phyloP scores from a whole-genome alignment of 148 eudicot genomes.

The Rhododendron molle region DNA sequence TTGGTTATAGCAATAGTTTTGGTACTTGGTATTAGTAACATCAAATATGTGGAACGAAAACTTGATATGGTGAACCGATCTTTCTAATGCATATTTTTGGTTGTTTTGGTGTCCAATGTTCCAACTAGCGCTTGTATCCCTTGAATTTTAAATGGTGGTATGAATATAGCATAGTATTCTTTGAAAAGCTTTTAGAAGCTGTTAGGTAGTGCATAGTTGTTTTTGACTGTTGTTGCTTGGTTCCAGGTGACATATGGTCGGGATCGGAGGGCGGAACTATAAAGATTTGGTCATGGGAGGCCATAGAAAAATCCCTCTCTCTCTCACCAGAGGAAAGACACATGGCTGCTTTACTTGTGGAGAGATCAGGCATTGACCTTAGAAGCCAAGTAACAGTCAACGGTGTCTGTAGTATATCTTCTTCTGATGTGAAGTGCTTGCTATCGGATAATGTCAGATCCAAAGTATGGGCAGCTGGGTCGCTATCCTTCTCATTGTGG shows the following conservation, averaged over 20 bases:
- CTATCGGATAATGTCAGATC: slow-evolving; percentile 61
- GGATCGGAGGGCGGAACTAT: slow-evolving; percentile 83
- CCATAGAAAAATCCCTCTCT: slow-evolving; percentile 79
- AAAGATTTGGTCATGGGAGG: slow-evolving; percentile 91
- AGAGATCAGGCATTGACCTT: slow-evolving; percentile 69
- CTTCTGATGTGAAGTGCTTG: slow-evolving; percentile 80
- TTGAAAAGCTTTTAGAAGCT: background rate
- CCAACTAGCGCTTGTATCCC: background rate
- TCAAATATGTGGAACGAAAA: background rate
- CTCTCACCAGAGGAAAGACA: slow-evolving; percentile 83
- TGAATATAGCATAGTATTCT: background rate
- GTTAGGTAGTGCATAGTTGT: background rate
- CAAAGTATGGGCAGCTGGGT: slow-evolving; percentile 83
- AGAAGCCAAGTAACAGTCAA: slow-evolving; percentile 87
- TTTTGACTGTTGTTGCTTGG: background rate
- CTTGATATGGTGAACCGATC: background rate
- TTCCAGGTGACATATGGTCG: slow-evolving; percentile 85
- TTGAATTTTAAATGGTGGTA: background rate
- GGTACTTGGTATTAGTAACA: background rate
- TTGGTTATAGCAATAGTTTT: too few species aligned
- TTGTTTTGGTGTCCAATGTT: background rate
- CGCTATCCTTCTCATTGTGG: slow-evolving; percentile 88
- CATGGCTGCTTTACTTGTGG: slow-evolving; percentile 89
- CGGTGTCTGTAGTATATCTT: slow-evolving; percentile 85
- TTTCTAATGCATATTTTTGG: background rate